These are phyloP conservation scores for Hypoxylon sp. DNA, from an alignment of 2,329 filamentous ascomycete species.

Conservation along the genomic window DNA sequence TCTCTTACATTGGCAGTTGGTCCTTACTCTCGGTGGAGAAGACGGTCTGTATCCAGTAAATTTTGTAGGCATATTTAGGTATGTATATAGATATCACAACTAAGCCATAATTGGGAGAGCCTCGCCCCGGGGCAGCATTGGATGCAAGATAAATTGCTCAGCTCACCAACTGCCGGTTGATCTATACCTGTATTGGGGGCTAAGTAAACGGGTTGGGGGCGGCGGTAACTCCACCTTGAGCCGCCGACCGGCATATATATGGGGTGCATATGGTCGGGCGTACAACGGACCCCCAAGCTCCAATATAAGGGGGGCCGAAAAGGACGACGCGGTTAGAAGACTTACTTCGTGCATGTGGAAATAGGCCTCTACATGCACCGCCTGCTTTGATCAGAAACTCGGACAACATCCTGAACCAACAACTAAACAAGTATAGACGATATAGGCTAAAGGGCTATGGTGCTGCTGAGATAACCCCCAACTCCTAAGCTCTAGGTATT, in stretches of 20 bases:
- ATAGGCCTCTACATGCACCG: background rate
- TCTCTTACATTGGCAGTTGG: background rate
- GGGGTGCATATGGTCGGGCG: conserved; percentile 8
- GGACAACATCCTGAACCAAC: background rate
- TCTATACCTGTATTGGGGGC: conserved; percentile 3
- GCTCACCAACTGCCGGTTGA: conserved; percentile 5
- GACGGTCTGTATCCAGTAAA: conserved; percentile 2
- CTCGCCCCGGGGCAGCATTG: background rate
- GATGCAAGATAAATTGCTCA: background rate
- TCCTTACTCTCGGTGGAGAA: background rate
- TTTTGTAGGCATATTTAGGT: background rate
- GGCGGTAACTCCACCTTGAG: conserved; percentile 1
- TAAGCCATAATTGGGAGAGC: background rate
- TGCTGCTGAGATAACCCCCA: background rate
- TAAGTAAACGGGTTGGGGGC: background rate
- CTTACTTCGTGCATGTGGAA: background rate
- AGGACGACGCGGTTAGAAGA: conserved; percentile 4
- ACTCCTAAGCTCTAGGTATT: too few relatives aligned
- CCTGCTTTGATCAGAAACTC: background rate
- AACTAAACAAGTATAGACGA: background rate
- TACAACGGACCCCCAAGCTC: conserved; percentile 2
- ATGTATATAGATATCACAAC: background rate
- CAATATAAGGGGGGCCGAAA: background rate
- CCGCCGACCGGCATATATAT: conserved; percentile 20
- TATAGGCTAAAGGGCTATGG: conserved; percentile 2